phyloP scores from a whole-genome alignment of 495 filamentous ascomycete species.

The Neurospora sp. region DNA sequence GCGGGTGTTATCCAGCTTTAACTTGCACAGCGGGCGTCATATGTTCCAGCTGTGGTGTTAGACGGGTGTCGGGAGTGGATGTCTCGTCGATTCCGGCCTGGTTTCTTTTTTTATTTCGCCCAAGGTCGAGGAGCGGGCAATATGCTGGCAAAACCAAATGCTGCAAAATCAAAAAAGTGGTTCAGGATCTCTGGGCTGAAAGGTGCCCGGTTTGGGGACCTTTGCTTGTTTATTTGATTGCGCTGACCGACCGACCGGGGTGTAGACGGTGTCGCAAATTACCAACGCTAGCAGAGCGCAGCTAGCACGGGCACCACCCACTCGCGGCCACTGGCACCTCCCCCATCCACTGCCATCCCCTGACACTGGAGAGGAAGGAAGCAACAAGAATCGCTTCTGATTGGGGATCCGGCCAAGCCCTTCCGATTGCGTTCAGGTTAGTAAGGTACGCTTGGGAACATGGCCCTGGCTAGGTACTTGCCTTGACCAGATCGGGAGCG shows the following conservation, averaged over 20 bases:
- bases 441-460: not conserved
- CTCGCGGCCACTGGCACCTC: not conserved
- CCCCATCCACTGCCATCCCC: slow-evolving; percentile 11
- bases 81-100: not conserved
- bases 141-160: not conserved
- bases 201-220: slow-evolving; percentile 3
- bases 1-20: slow-evolving; percentile 5
- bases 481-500: not conserved
- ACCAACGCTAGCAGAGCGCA: slow-evolving; percentile 15
- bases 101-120: not conserved
- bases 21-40: slow-evolving; percentile 18
- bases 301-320: not conserved
- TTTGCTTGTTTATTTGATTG: slow-evolving; percentile 33
- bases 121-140: not conserved
- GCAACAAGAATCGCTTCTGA: not conserved
- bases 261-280: slow-evolving; percentile 23
- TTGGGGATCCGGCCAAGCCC: not conserved
- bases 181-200: slow-evolving; percentile 9
- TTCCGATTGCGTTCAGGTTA: not conserved
- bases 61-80: not conserved
- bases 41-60: slow-evolving; percentile 9
- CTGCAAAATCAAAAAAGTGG: not conserved
- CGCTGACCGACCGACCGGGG: slow-evolving; percentile 8
- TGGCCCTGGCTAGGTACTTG: not conserved
- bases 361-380: slow-evolving; percentile 7